A percentile compares a stretch with the other conserved stretches of the same genome.
Conservation (phyloP, 164 flowering plant species). For the Brasenia schreberi region DNA sequence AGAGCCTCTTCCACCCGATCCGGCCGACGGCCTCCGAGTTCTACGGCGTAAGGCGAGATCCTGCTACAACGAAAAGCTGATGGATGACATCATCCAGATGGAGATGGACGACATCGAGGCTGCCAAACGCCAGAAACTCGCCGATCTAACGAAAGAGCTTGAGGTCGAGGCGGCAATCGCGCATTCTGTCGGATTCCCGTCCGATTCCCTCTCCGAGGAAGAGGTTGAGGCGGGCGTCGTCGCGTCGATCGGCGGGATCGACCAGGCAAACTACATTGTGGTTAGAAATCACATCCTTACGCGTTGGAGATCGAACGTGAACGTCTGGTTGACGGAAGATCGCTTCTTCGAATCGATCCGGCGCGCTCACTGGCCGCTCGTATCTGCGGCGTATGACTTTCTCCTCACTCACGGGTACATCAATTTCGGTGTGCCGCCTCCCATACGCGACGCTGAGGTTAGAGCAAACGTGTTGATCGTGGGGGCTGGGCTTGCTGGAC, state of each 20-base stretch:
- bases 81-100: constrained; percentile 22
- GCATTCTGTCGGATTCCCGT: constrained; percentile 80
- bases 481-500: constrained; percentile 84
- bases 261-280: constrained; percentile 72
- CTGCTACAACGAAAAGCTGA: constrained; percentile 19
- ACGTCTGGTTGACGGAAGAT: constrained; percentile 55
- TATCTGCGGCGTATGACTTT: constrained; percentile 52
- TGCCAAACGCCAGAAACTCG: constrained; percentile 30
- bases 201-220: constrained; percentile 83
- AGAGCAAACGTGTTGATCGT: constrained; percentile 47
- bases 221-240: constrained; percentile 83
- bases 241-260: constrained; percentile 44
- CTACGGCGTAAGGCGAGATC: constrained; percentile 33
- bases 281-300: constrained; percentile 85
- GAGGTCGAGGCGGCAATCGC: constrained; percentile 83
- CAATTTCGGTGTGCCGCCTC: constrained; percentile 70
- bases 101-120: constrained; percentile 32
- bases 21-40: constrained; percentile 21
- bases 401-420: constrained; percentile 76
- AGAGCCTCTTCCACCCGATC: neutral
- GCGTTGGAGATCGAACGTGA: constrained; percentile 73
- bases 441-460: constrained; percentile 14
- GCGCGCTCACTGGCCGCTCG: constrained; percentile 47
- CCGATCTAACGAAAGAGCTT: constrained; percentile 50
- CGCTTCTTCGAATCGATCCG: constrained; percentile 62